Base-by-base conservation (phyloP, 2,329 filamentous ascomycete genomes). In the Pseudohalonectria lignicola region DNA sequence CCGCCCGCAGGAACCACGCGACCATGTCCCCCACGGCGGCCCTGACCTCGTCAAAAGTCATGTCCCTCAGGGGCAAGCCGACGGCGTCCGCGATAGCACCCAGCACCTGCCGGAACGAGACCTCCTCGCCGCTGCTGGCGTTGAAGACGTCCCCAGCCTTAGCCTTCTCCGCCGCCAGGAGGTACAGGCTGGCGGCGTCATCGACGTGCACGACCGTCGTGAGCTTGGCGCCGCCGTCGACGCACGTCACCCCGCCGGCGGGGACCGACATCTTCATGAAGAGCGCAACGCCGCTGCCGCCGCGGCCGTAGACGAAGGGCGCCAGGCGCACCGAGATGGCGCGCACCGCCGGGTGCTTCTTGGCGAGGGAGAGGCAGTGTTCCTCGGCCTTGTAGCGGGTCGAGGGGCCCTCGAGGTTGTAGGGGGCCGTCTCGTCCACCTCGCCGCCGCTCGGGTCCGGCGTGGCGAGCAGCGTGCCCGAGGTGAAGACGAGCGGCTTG, bases 241-340 rank as follows among this genome's bases (percentile, higher is more conserved):
- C 28, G 15, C 31, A 39, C 15, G 17, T 4, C 15, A 20, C 38
- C 31, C n/a, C 23, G 25, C 38, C 38, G 9, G 12, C 15, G 19
- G 9, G 4, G 4, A 15, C 13, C 5, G 11, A 36, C 32, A 17
- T 7, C 10, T 42, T 15, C 48, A 60, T 55, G 39, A 62, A 52
- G 38, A 57, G 43, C n/a, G 40, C 36, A 18, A 64, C 49, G 19
- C 56, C 56, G 40, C 55, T 59, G 9, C 57, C 62, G 1, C 56
- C 62, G 11, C 53, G 53, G 3, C 65, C 66, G 44, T 69, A 65
- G 0, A 68, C 64, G 19, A 51, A 67, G 0, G 62, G 62, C 3
- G 64, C 52, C 1, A 68, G 51, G 8, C 23, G 7, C 23, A 26
- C 23, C 0, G 64, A 55, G 5, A 69, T 49, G 7, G 50, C 43